Evolutionary conservation across 495 filamentous ascomycete genomes (phyloP).

Genomic region (Penicillium soppii): DNA sequence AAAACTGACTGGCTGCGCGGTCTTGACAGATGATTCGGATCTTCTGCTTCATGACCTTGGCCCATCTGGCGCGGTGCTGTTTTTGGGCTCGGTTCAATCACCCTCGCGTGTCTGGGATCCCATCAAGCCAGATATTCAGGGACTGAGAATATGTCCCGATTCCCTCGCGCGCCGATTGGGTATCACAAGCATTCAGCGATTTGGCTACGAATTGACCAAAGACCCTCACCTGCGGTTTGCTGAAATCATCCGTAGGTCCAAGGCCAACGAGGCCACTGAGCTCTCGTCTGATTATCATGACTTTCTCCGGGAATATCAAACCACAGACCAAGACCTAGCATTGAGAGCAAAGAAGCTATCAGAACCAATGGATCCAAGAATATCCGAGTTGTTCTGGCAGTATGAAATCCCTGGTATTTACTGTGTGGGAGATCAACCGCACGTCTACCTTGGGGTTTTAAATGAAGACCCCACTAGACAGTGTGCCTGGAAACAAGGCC

Average conservation of each 20-base stretch:
- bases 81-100: constrained; percentile 52
- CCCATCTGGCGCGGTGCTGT: constrained; percentile 51
- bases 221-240: constrained; percentile 22
- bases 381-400: constrained; percentile 39
- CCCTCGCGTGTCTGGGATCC: constrained; percentile 14
- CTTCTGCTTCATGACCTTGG: constrained; percentile 69
- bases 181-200: constrained; percentile 25
- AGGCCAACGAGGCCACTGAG: constrained; percentile 8
- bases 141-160: constrained; percentile 33
- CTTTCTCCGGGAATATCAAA: constrained; percentile 47
- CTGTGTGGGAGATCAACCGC: constrained; percentile 12
- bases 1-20: constrained; percentile 45
- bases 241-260: constrained; percentile 34
- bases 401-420: constrained; percentile 20
- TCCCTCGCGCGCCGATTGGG: constrained; percentile 40
- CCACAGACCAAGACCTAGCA: not conserved
- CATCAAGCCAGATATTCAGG: constrained; percentile 26
- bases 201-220: constrained; percentile 37
- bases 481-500: constrained; percentile 65
- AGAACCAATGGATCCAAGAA: constrained; percentile 29
- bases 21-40: constrained; percentile 74
- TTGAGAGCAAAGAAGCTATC: not conserved
- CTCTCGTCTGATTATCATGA: constrained; percentile 28
- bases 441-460: constrained; percentile 59
- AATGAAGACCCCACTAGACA: constrained; percentile 56